Conservation (phyloP, 176 grass and related monocot species). For the Elaeis guineensis region DNA sequence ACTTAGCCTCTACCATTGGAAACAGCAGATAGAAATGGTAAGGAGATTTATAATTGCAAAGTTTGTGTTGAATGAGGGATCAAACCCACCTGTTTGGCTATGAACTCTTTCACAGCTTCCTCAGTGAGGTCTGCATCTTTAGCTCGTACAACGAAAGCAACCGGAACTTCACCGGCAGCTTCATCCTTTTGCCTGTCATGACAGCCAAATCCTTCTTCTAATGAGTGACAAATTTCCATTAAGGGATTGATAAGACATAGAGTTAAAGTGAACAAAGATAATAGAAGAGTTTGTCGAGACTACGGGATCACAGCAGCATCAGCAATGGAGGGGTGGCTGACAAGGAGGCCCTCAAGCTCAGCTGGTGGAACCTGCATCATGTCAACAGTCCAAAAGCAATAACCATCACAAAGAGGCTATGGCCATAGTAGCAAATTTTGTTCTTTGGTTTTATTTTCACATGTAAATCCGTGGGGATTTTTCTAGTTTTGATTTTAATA, state of each 20-base stretch:
- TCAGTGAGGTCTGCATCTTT: constrained; percentile 47
- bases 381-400: too few species aligned
- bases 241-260: too few species aligned
- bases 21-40: background rate
- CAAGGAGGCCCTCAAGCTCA: constrained; percentile 81
- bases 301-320: constrained; percentile 91
- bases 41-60: background rate
- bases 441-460: too few species aligned
- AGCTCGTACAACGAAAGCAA: constrained; percentile 69
- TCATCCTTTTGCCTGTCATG: constrained; percentile 69
- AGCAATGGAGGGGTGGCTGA: constrained; percentile 57
- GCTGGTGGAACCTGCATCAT: constrained; percentile 71
- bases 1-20: too few species aligned
- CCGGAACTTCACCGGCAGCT: constrained; percentile 77
- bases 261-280: too few species aligned
- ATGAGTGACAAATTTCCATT: too few species aligned
- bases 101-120: constrained; percentile 73
- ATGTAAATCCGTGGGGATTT: too few species aligned
- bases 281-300: constrained; percentile 10
- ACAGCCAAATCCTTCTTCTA: too few species aligned
- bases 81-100: constrained; percentile 60
- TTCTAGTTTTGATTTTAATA: too few species aligned
- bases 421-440: too few species aligned
- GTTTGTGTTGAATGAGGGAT: background rate
- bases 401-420: too few species aligned